Percentiles rank a stretch among this genome's conserved stretches.
These are phyloP conservation scores for Leishmania braziliensis DNA, from an alignment of 208 protist species.

Conservation along the genomic window DNA sequence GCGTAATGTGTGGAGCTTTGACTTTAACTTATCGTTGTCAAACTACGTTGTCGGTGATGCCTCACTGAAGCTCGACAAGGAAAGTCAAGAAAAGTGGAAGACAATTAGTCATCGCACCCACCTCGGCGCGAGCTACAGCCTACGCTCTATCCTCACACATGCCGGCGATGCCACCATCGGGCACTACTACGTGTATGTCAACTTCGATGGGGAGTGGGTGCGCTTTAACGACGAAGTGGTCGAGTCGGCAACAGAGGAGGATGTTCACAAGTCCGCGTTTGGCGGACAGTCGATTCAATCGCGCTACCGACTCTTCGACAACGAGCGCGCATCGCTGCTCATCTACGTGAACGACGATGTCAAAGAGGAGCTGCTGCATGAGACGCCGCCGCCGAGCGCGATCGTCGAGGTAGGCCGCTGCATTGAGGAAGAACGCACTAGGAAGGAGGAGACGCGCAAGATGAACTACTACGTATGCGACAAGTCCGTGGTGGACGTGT, in stretches of 20 bases:
- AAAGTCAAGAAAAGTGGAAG: constrained; percentile 46
- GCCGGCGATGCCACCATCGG: constrained; percentile 72
- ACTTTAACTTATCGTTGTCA: constrained; percentile 51
- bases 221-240: constrained; percentile 85
- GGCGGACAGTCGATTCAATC: constrained; percentile 46
- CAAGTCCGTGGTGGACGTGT: constrained; percentile 35
- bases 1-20: constrained; percentile 82
- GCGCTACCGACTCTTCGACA: constrained; percentile 49
- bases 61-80: constrained; percentile 51
- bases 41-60: constrained; percentile 49
- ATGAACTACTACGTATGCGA: constrained; percentile 45
- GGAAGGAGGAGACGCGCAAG: constrained; percentile 18
- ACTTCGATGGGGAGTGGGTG: constrained; percentile 62
- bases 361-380: constrained; percentile 34
- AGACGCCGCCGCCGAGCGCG: constrained; percentile 27
- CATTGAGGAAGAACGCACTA: constrained; percentile 39
- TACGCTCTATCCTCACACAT: constrained; percentile 89
- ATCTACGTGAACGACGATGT: constrained; percentile 67
- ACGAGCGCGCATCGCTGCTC: constrained; percentile 73
- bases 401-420: constrained; percentile 41
- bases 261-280: constrained; percentile 63
- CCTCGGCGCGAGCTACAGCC: constrained; percentile 51
- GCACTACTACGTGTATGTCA: constrained; percentile 91
- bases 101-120: constrained; percentile 18
- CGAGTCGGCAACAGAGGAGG: constrained; percentile 36